phyloP scores from a whole-genome alignment of 345 rosid genomes.

The Pseudoturritis turrita region DNA sequence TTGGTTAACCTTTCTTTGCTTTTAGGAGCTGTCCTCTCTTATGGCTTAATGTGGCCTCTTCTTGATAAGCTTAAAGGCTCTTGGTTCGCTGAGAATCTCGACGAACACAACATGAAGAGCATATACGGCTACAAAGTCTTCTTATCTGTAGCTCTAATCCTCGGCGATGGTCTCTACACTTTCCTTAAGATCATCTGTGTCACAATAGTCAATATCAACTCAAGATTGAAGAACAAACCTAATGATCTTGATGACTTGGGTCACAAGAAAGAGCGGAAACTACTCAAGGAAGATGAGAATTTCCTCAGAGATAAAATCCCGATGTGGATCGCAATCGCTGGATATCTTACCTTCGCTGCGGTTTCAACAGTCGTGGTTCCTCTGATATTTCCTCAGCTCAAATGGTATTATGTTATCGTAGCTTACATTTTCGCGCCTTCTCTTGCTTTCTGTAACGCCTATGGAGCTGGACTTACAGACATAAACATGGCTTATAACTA shows the following conservation, averaged over 20 bases:
- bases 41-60: conserved; percentile 91
- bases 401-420: conserved; percentile 73
- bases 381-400: conserved; percentile 82
- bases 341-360: conserved; percentile 53
- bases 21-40: conserved; percentile 76
- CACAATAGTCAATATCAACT: conserved; percentile 46
- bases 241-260: conserved; percentile 22
- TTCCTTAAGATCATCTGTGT: conserved; percentile 56
- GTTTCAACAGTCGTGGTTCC: conserved; percentile 64
- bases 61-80: conserved; percentile 61
- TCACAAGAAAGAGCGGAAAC: conserved; percentile 26
- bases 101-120: conserved; percentile 81
- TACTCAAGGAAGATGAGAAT: conserved; percentile 49
- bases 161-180: conserved; percentile 92
- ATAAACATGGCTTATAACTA: conserved; percentile 97
- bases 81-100: conserved; percentile 60
- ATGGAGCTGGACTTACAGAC: conserved; percentile 94
- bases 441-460: conserved; percentile 88
- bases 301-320: conserved; percentile 77
- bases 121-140: conserved; percentile 96
- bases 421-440: conserved; percentile 86
- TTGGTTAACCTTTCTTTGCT: conserved; percentile 82
- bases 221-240: conserved; percentile 41
- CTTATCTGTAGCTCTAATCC: conserved; percentile 73
- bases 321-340: conserved; percentile 57